A percentile compares a stretch with the other conserved stretches of the same genome.
These are phyloP conservation scores for Vitis rupestris DNA, from an alignment of 164 flowering plant genomes.

Conservation along the genomic window DNA sequence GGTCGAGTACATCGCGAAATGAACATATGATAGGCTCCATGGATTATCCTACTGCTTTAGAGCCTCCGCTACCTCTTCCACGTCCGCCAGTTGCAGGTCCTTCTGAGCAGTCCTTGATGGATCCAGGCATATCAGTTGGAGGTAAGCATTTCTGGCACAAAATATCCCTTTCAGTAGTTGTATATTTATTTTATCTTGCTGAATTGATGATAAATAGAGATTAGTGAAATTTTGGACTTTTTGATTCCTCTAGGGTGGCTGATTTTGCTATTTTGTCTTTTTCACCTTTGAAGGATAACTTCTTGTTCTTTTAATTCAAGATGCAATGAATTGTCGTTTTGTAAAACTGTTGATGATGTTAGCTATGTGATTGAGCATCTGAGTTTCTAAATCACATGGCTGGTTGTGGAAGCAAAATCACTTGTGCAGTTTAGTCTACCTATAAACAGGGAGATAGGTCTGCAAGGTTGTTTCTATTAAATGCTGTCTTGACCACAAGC, in stretches of 20 bases:
- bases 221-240: too few relatives aligned
- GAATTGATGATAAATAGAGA: too few relatives aligned
- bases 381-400: not conserved
- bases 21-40: slow-evolving; percentile 18
- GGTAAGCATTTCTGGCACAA: slow-evolving; percentile 20
- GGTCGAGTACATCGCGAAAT: slow-evolving; percentile 24
- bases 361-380: not conserved
- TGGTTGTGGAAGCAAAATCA: not conserved
- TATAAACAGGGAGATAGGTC: not conserved
- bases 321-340: too few relatives aligned
- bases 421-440: not conserved
- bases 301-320: not conserved
- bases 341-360: too few relatives aligned
- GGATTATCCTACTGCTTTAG: slow-evolving; percentile 24
- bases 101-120: slow-evolving; percentile 25
- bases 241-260: too few relatives aligned
- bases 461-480: not conserved
- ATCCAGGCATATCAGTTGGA: slow-evolving; percentile 20
- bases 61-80: slow-evolving; percentile 17
- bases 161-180: too few relatives aligned
- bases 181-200: too few relatives aligned
- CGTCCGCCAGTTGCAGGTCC: slow-evolving; percentile 21
- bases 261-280: not conserved
- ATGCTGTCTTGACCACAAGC: slow-evolving; percentile 1
- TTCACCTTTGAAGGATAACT: too few relatives aligned